These are phyloP conservation scores for Aspergillaceae sp. DNA, from an alignment of 2,329 filamentous ascomycete genomes.

Conservation along the genomic window DNA sequence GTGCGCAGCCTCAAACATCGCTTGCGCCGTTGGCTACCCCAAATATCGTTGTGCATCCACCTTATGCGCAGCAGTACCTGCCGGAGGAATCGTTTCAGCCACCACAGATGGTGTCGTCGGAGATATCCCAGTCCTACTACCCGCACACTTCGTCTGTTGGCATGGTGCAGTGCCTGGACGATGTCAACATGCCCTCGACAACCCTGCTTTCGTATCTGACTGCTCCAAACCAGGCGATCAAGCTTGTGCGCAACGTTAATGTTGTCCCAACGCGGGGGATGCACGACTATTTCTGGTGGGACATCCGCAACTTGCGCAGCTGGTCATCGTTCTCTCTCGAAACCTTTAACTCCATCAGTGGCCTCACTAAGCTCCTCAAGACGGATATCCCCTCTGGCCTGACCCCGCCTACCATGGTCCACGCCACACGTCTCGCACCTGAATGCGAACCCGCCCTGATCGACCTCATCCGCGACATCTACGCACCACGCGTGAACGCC, in stretches of 20 bases:
- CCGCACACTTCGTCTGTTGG: slow-evolving; percentile 6
- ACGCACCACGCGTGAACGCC: slow-evolving; percentile 78
- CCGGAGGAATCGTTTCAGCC: slow-evolving; percentile 31
- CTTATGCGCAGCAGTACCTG: slow-evolving; percentile 33
- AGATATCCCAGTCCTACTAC: slow-evolving; percentile 20
- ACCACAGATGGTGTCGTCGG: slow-evolving; percentile 20
- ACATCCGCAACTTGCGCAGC: slow-evolving; percentile 74
- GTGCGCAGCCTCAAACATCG: slow-evolving; percentile 37
- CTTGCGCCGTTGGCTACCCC: slow-evolving; percentile 32
- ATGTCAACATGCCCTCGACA: slow-evolving; percentile 41
- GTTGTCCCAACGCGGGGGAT: slow-evolving; percentile 56
- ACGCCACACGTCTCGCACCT: slow-evolving; percentile 53
- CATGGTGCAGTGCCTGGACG: slow-evolving; percentile 16
- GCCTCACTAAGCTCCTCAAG: slow-evolving; percentile 63
- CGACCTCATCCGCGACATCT: slow-evolving; percentile 65
- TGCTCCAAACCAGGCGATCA: slow-evolving; percentile 68
- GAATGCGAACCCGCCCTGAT: slow-evolving; percentile 72
- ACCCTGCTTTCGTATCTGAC: slow-evolving; percentile 73
- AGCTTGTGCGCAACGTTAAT: slow-evolving; percentile 70
- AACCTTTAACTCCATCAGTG: slow-evolving; percentile 63
- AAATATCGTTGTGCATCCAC: slow-evolving; percentile 30
- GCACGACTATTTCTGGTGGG: slow-evolving; percentile 90
- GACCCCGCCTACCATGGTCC: slow-evolving; percentile 23
- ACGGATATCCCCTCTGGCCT: slow-evolving; percentile 50
- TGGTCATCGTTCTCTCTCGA: slow-evolving; percentile 73